A percentile compares a stretch with the other conserved stretches of the same genome.
These are phyloP conservation scores for Liquidambar formosana DNA, from an alignment of 164 flowering plant species.

Conservation along the genomic window DNA sequence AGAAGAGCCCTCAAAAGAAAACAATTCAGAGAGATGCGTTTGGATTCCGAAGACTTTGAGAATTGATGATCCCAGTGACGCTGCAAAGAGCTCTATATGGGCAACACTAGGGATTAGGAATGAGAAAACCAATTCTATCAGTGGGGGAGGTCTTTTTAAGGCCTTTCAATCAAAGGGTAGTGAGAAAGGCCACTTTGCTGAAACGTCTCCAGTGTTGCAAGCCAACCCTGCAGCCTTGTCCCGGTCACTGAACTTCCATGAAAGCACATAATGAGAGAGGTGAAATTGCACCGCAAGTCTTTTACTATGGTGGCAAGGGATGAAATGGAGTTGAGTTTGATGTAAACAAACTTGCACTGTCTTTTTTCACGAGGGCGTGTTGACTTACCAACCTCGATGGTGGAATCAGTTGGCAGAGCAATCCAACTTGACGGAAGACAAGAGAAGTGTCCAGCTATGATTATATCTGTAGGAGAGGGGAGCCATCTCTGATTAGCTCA, in stretches of 20 bases:
- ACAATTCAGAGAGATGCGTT: slow-evolving; percentile 17
- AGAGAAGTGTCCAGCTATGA: neutral
- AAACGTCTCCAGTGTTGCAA: slow-evolving; percentile 29
- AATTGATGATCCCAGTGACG: slow-evolving; percentile 46
- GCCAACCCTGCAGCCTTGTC: slow-evolving; percentile 69
- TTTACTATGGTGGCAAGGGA: neutral
- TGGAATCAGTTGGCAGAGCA: too few species aligned
- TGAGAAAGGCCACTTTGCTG: slow-evolving; percentile 16
- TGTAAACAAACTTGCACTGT: neutral
- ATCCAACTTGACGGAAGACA: neutral
- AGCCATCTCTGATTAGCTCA: neutral
- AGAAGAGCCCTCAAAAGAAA: slow-evolving; percentile 12
- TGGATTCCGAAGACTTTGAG: slow-evolving; percentile 48
- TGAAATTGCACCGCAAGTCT: neutral
- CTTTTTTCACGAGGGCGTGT: too few species aligned
- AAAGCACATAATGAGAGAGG: slow-evolving; percentile 23
- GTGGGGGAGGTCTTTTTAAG: slow-evolving; percentile 25
- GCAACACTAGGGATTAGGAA: slow-evolving; percentile 38
- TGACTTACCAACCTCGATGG: neutral
- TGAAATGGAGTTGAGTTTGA: neutral
- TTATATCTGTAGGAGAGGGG: neutral
- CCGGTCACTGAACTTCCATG: slow-evolving; percentile 51
- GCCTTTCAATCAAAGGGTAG: slow-evolving; percentile 28
- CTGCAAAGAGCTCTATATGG: slow-evolving; percentile 64
- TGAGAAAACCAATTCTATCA: slow-evolving; percentile 22